phyloP scores from a whole-genome alignment of 768 basidiomycete species.

The Lentinula sp. region DNA sequence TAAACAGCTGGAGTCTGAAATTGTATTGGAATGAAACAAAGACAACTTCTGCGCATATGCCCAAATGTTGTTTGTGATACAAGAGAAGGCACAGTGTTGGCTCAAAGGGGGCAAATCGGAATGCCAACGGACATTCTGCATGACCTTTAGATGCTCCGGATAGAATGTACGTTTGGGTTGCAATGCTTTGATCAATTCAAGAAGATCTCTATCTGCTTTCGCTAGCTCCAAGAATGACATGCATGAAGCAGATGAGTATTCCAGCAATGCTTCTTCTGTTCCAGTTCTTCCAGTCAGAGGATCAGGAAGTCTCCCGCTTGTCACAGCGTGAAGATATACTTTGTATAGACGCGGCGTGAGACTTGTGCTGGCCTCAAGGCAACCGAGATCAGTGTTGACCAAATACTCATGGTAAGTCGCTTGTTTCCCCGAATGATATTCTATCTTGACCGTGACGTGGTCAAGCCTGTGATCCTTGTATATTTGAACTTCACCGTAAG shows the following conservation, averaged over 20 bases:
- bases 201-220: slow-evolving; percentile 13
- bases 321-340: slow-evolving; percentile 29
- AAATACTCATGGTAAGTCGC: slow-evolving; percentile 20
- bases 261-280: slow-evolving; percentile 27
- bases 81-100: slow-evolving; percentile 14
- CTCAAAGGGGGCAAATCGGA: slow-evolving; percentile 8
- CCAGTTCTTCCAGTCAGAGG: slow-evolving; percentile 27
- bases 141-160: slow-evolving; percentile 16
- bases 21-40: neutral
- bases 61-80: slow-evolving; percentile 11
- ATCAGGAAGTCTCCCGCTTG: slow-evolving; percentile 24
- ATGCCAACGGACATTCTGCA: slow-evolving; percentile 25
- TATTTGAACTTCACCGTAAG: neutral
- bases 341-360: slow-evolving; percentile 21
- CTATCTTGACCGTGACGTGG: neutral
- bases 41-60: slow-evolving; percentile 15
- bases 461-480: neutral
- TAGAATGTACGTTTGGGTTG: slow-evolving; percentile 21
- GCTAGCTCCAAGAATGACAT: slow-evolving; percentile 23
- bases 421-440: neutral
- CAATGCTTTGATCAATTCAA: slow-evolving; percentile 17
- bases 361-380: slow-evolving; percentile 19
- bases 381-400: slow-evolving; percentile 22
- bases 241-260: slow-evolving; percentile 21
- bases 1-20: neutral